phyloP scores from a whole-genome alignment of 78 protist genomes.

The Dictyostelium capitatum region DNA sequence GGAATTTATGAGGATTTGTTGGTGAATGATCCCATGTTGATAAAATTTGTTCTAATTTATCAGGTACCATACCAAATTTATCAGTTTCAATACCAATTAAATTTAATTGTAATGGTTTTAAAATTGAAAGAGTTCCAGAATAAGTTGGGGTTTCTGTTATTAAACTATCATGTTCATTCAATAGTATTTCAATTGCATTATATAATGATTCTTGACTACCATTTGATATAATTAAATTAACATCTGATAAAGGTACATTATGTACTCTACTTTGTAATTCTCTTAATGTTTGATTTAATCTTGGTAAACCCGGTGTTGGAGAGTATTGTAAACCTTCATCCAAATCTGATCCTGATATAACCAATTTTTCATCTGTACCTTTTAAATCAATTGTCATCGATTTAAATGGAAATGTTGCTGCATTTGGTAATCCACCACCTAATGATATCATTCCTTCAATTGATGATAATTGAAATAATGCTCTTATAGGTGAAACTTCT shows the following conservation, averaged over 20 bases:
- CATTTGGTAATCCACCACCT: conserved; percentile 79
- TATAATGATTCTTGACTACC: conserved; percentile 74
- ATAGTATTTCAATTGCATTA: conserved; percentile 34
- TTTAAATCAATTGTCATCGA: conserved; percentile 27
- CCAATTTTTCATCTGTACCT: background rate
- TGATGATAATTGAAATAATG: background rate
- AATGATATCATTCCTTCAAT: conserved; percentile 41
- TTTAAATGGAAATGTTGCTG: conserved; percentile 57
- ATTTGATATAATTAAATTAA: conserved; percentile 47
- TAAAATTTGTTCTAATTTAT: conserved; percentile 8
- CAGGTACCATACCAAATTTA: conserved; percentile 70
- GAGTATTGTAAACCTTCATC: conserved; percentile 49
- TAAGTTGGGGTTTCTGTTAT: conserved; percentile 76
- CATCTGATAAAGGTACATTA: conserved; percentile 1
- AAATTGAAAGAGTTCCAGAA: conserved; percentile 69
- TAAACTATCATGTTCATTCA: conserved; percentile 38
- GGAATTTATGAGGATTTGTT: background rate
- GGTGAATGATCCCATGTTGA: conserved; percentile 21
- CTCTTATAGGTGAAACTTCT: conserved; percentile 59
- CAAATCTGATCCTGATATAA: conserved; percentile 27
- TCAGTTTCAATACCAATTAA: conserved; percentile 66
- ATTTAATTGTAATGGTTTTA: conserved; percentile 44
- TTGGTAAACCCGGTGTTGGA: conserved; percentile 50
- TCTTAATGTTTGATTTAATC: conserved; percentile 2
- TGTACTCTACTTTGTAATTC: conserved; percentile 41